Conservation (phyloP, 176 grass and related monocot species). For the Aegilops sharonensis region DNA sequence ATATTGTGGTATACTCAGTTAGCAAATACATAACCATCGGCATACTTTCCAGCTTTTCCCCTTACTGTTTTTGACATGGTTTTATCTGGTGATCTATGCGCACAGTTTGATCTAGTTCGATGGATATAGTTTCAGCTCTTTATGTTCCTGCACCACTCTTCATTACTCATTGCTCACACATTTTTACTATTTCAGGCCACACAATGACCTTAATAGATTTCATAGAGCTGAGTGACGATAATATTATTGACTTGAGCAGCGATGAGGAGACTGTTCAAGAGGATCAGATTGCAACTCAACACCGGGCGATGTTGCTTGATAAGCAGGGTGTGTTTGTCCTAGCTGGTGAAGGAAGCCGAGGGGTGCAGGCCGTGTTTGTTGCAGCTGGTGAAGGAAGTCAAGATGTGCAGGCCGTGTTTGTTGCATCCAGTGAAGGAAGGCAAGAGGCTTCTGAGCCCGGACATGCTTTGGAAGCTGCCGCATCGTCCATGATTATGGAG, state of each 20-base stretch:
- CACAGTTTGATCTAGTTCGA: constrained; percentile 57
- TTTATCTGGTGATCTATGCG: constrained; percentile 19
- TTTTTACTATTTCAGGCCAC: background rate
- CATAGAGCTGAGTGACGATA: background rate
- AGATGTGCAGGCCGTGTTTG: too few relatives aligned
- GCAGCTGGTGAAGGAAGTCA: too few relatives aligned
- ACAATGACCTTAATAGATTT: background rate
- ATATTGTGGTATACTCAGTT: background rate
- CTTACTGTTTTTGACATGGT: background rate
- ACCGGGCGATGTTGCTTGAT: too few relatives aligned
- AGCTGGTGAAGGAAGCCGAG: background rate
- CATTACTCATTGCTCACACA: background rate
- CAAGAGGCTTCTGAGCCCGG: background rate
- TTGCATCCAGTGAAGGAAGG: too few relatives aligned
- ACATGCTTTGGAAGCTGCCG: background rate
- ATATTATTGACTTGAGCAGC: too few relatives aligned
- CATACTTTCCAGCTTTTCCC: background rate
- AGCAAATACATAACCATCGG: background rate
- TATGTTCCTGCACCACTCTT: background rate
- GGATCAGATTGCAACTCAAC: too few relatives aligned
- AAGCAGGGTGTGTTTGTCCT: background rate
- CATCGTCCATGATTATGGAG: background rate
- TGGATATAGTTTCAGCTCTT: background rate
- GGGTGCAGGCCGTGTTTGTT: background rate
- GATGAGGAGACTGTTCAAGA: too few relatives aligned